phyloP scores from a whole-genome alignment of 192 early-diverging fungal species.

The Umbelopsis vinacea region DNA sequence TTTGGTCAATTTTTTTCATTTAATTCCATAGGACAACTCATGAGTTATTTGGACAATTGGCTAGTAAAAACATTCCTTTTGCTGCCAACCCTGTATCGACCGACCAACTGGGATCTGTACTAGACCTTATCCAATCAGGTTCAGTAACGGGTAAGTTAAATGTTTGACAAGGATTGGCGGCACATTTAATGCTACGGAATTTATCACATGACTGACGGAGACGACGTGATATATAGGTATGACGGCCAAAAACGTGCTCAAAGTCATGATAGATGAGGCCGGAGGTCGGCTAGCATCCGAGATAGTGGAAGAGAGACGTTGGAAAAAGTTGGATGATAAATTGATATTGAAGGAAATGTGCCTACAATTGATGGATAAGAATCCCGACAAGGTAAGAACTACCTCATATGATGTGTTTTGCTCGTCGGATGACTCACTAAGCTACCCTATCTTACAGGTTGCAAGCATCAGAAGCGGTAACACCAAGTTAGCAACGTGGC shows the following conservation, averaged over 20 bases:
- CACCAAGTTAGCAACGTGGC: conserved; percentile 71
- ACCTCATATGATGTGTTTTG: neutral
- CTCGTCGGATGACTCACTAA: neutral
- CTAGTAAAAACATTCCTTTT: conserved; percentile 48
- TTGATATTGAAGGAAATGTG: conserved; percentile 51
- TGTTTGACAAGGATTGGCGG: neutral
- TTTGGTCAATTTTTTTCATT: conserved; percentile 5
- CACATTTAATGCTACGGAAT: no score
- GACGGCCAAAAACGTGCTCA: conserved; percentile 72
- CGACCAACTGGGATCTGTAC: conserved; percentile 59
- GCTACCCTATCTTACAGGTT: conserved; percentile 45
- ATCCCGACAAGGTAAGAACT: conserved; percentile 51
- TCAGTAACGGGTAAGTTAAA: conserved; percentile 58
- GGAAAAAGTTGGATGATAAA: conserved; percentile 54
- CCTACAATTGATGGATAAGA: conserved; percentile 39
- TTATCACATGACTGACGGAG: conserved; percentile 31
- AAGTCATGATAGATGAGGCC: conserved; percentile 70
- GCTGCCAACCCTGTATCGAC: conserved; percentile 54
- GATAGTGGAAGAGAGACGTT: conserved; percentile 69
- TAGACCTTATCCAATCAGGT: conserved; percentile 63
- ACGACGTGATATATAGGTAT: conserved; percentile 35
- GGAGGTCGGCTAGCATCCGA: conserved; percentile 43
- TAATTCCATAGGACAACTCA: conserved; percentile 56
- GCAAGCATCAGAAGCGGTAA: conserved; percentile 67
- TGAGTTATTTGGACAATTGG: conserved; percentile 62